Evolutionary conservation across 345 rosid genomes (phyloP).

Genomic region (Hypericum androsaemum): DNA sequence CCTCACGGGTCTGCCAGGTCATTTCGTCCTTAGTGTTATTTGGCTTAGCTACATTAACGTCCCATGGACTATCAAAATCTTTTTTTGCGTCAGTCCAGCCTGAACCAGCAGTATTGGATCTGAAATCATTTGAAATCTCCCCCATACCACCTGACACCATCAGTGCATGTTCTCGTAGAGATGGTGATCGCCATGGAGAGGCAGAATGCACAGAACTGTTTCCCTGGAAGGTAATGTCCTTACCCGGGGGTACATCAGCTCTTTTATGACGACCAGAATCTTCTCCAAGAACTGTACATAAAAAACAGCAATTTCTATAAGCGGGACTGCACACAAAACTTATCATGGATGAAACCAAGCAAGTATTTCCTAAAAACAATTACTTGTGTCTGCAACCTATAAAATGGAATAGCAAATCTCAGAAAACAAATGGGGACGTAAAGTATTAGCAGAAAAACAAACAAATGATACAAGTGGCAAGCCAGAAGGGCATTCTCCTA

Average conservation of each 20-base stretch:
- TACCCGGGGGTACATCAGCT: conserved; percentile 28
- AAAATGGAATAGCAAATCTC: too few relatives aligned
- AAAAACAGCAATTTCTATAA: conserved; percentile 4
- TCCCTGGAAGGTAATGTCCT: conserved; percentile 37
- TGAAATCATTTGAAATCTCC: too few relatives aligned
- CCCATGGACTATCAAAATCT: conserved; percentile 36
- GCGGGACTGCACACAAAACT: too few relatives aligned
- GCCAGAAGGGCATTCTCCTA: too few relatives aligned
- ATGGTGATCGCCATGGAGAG: conserved; percentile 45
- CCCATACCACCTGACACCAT: conserved; percentile 11
- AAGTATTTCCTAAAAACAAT: too few relatives aligned
- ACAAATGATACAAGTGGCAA: too few relatives aligned
- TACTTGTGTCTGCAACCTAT: too few relatives aligned
- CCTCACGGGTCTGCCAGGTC: conserved; percentile 46
- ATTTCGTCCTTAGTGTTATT: conserved; percentile 43
- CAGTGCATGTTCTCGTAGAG: conserved; percentile 38
- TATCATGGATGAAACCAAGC: too few relatives aligned
- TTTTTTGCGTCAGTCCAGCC: conserved; percentile 43
- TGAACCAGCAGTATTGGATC: conserved; percentile 22
- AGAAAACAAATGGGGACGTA: too few relatives aligned
- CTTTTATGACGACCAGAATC: conserved; percentile 32
- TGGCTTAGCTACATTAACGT: conserved; percentile 30
- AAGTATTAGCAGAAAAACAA: too few relatives aligned
- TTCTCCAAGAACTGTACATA: conserved; percentile 46
- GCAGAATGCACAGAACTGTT: conserved; percentile 29